Evolutionary conservation across 1,284 basidiomycete species (phyloP), one percentile per base, ranked within the genome.

Genomic region (Hymenochaete sp.): DNA sequence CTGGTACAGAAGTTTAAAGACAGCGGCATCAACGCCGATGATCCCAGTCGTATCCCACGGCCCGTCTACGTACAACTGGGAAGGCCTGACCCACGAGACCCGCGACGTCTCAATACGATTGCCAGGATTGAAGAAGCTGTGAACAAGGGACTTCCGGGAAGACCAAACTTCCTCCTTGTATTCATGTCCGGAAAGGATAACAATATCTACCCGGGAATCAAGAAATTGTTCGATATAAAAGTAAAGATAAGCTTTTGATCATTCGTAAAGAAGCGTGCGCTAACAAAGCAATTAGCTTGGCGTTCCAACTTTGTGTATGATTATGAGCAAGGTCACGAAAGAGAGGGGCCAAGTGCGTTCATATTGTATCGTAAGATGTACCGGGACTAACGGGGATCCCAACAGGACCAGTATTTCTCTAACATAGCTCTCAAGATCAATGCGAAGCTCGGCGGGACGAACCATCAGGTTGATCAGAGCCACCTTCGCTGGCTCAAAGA

Each of bases 321-420:
- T 47, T 28, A 47, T 43, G 40, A 29, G 45, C 24, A 50, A 50
- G 33, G n/a, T 58, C 77, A 8, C 8, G 68, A 76, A 7, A 52
- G 59, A 22, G 68, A 55, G 45, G 75, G 76, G 53, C 4, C 82
- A 85, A 53, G 78, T n/a, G 21, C n/a, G n/a, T n/a, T n/a, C n/a
- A n/a, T n/a, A 31, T 10, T n/a, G n/a, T n/a, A n/a, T n/a, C n/a
- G n/a, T n/a, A n/a, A n/a, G n/a, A n/a, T n/a, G n/a, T n/a, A n/a
- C n/a, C n/a, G n/a, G n/a, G n/a, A n/a, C n/a, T n/a, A n/a, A n/a
- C n/a, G n/a, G n/a, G n/a, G n/a, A n/a, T n/a, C n/a, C n/a, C n/a
- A n/a, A n/a, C n/a, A n/a, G n/a, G 78, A 82, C 47, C 82, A 85
- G 53, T 88, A 88, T 59, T 75, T 84, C 51, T 80, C 82, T 3